These are phyloP conservation scores for Suillus subalutaceus DNA, from an alignment of 768 basidiomycete species.

Conservation along the genomic window DNA sequence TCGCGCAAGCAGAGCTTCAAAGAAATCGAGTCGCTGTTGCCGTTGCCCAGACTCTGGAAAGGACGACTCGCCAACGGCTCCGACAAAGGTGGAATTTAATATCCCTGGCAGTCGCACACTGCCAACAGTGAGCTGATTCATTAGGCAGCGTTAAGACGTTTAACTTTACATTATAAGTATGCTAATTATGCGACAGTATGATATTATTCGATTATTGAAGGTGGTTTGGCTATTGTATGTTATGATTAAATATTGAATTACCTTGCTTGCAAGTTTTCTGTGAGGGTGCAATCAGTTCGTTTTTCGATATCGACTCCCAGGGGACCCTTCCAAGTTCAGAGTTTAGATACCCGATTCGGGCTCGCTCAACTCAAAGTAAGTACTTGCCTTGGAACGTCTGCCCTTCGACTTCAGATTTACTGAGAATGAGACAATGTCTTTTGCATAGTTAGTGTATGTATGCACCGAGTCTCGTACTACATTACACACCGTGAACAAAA, in stretches of 20 bases:
- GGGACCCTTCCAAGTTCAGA: no score
- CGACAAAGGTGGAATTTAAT: conserved; percentile 4
- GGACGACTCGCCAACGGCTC: background rate
- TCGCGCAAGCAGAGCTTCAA: background rate
- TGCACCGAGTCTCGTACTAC: no score
- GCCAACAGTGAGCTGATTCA: background rate
- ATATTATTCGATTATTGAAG: background rate
- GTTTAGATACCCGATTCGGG: no score
- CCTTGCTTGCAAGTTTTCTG: background rate
- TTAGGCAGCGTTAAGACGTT: background rate
- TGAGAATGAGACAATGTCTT: no score
- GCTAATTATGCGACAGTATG: conserved; percentile 3
- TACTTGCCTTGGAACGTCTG: no score
- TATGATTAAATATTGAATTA: conserved; percentile 4
- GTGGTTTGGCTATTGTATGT: conserved; percentile 5
- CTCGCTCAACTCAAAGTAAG: no score
- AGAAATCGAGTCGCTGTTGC: background rate
- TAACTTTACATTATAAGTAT: background rate
- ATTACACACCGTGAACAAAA: no score
- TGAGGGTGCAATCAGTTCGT: no score
- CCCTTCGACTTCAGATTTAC: no score
- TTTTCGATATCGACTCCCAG: no score
- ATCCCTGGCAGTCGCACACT: conserved; percentile 8
- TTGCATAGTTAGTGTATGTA: no score
- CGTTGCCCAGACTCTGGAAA: conserved; percentile 1